Percentiles rank a stretch among this genome's conserved stretches.
Conservation (phyloP, 2,329 filamentous ascomycete species). For the Paecilomyces sp. region DNA sequence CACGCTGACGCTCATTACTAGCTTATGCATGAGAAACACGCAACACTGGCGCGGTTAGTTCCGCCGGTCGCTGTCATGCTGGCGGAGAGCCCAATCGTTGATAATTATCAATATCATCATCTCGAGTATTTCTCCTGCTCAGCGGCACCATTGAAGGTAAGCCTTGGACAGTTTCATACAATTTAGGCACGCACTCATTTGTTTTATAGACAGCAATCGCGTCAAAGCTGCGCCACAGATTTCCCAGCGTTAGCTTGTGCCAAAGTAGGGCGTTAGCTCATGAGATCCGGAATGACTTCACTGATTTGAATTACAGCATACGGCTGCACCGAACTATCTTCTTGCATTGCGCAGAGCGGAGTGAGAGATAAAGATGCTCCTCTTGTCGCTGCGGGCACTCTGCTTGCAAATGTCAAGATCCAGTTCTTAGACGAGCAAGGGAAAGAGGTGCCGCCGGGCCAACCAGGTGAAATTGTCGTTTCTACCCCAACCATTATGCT, state of each 20-base stretch:
- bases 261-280: constrained; percentile 4
- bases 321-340: constrained; percentile 10
- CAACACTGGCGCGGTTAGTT: constrained; percentile 8
- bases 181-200: background rate
- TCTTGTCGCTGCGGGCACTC: constrained; percentile 5
- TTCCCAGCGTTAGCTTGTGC: constrained; percentile 6
- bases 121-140: constrained; percentile 11
- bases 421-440: constrained; percentile 3
- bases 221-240: constrained; percentile 3
- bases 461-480: constrained; percentile 2
- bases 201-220: constrained; percentile 2
- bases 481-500: constrained; percentile 1
- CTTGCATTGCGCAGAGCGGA: constrained; percentile 6
- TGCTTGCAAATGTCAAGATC: constrained; percentile 6
- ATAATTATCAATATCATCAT: constrained; percentile 6
- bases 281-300: background rate
- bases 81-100: constrained; percentile 3
- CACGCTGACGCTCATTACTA: background rate
- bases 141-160: constrained; percentile 8
- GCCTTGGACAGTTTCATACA: background rate
- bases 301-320: constrained; percentile 4
- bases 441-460: constrained; percentile 5
- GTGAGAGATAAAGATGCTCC: constrained; percentile 5
- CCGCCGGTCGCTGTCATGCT: constrained; percentile 7
- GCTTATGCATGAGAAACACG: constrained; percentile 5